These are phyloP conservation scores for Podospora tetraspora DNA, from an alignment of 495 filamentous ascomycete species.

Conservation along the genomic window DNA sequence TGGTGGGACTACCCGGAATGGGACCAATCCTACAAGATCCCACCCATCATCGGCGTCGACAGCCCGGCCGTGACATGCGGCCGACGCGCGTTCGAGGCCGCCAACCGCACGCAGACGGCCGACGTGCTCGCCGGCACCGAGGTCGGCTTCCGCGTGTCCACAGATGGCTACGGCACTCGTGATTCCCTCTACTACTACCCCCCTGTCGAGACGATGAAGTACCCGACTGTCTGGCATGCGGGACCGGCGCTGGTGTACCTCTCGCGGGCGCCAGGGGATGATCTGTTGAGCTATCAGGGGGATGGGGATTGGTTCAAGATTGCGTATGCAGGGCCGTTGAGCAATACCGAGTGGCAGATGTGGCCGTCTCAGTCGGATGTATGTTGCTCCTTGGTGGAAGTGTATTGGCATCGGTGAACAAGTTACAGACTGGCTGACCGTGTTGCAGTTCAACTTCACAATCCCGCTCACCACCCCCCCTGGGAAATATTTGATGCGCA, in stretches of 20 bases:
- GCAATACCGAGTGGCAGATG: conserved; percentile 10
- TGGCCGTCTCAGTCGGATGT: conserved; percentile 5
- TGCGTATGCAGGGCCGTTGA: conserved; percentile 14
- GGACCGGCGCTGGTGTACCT: conserved; percentile 22
- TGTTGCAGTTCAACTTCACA: conserved; percentile 28
- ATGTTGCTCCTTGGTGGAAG: background rate
- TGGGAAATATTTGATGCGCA: conserved; percentile 45
- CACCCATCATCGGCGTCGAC: conserved; percentile 5
- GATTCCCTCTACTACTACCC: background rate
- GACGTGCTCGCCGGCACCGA: conserved; percentile 20
- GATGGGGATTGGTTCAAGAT: conserved; percentile 33
- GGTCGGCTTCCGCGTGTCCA: conserved; percentile 17
- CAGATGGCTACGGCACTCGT: conserved; percentile 8
- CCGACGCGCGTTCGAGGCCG: conserved; percentile 12
- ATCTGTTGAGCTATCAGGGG: conserved; percentile 16
- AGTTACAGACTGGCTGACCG: background rate
- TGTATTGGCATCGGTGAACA: background rate
- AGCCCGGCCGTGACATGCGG: conserved; percentile 18
- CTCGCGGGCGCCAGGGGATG: conserved; percentile 18
- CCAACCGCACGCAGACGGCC: conserved; percentile 12
- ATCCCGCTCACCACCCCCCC: conserved; percentile 33
- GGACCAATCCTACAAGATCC: conserved; percentile 9
- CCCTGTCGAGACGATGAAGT: background rate
- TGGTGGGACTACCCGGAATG: background rate
- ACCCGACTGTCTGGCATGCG: conserved; percentile 9